Evolutionary conservation across 2,329 filamentous ascomycete species (phyloP), one percentile per base, ranked within the genome.

Genomic region (Didymella pomorum): DNA sequence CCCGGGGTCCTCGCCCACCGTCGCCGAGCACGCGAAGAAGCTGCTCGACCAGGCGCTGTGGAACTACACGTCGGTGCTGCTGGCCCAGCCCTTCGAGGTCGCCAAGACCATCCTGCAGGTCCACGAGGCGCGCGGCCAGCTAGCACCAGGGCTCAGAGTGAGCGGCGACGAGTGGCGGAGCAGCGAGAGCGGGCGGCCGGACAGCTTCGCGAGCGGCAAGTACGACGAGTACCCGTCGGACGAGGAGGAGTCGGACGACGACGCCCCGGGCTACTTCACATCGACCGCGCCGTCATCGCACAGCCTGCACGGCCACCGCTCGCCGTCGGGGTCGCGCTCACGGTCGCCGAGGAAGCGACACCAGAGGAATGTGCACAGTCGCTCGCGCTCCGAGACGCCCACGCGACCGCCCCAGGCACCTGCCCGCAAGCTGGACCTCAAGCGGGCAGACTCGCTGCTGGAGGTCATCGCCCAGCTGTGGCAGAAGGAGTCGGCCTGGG

Each of bases 81-180:
- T 97, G 74, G 90, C 92, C 52, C 95, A 99, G 79, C 95, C 95
- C 14, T 98, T 99, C 76, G 95, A 98, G 81, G 93, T 97, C 57
- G 93, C 94, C 72, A 98, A 97, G 84, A 95, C 89, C 14, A 86
- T 98, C 55, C 80, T 99, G 68, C 95, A 99, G 79, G 87, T 93
- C 50, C 87, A 86, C 63, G 79, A 86, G 51, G 81, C 81, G 35
- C 75, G 77, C 10, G 77, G 67, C 3, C 71, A 75, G 55, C 56
- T 61, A 18, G 7, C 35, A n/a, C 35, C 35, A 3, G n/a, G 5
- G n/a, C n/a, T 39, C 8, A 10, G n/a, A 20, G 35, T 20, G 35
- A 39, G 20, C 35, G 35, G 35, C 35, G 35, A 39, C 35, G 35
- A 39, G 35, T 3, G 58, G 39, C 12, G 39, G 11, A 18, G 20